A percentile compares a stretch with the other conserved stretches of the same genome.
Evolutionary conservation across 129 eudicot species (phyloP).

Genomic region (Flaveria ramosissima): DNA sequence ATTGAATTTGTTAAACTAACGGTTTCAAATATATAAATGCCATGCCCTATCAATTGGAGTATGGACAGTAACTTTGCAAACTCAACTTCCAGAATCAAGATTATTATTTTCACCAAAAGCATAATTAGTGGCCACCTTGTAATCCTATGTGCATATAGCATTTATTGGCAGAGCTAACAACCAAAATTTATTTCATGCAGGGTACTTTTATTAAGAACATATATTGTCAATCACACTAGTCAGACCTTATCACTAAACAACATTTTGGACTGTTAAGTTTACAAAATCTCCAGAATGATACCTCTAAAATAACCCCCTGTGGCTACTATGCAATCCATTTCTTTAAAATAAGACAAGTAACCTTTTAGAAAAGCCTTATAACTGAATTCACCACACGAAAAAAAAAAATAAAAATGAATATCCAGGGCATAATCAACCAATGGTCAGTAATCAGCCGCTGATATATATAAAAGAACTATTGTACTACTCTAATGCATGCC

Average conservation of each 20-base stretch:
- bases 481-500: constrained; percentile 9
- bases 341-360: neutral
- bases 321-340: neutral
- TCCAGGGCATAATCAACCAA: neutral
- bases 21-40: neutral
- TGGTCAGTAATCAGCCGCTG: constrained; percentile 5
- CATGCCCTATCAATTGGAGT: neutral
- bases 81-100: neutral
- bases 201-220: neutral
- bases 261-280: neutral
- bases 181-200: constrained; percentile 4
- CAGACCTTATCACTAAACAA: neutral
- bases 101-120: neutral
- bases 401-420: neutral
- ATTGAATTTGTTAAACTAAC: too few species aligned
- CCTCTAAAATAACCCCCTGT: neutral
- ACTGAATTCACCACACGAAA: neutral
- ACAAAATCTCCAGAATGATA: neutral
- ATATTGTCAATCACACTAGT: neutral
- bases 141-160: neutral
- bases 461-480: neutral
- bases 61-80: neutral
- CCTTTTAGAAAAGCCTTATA: neutral
- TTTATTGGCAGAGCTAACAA: neutral
- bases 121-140: neutral